Percentiles rank a stretch among this genome's conserved stretches.
Evolutionary conservation across 305 asterid genomes (phyloP).

Genomic region (Rubia balearica): DNA sequence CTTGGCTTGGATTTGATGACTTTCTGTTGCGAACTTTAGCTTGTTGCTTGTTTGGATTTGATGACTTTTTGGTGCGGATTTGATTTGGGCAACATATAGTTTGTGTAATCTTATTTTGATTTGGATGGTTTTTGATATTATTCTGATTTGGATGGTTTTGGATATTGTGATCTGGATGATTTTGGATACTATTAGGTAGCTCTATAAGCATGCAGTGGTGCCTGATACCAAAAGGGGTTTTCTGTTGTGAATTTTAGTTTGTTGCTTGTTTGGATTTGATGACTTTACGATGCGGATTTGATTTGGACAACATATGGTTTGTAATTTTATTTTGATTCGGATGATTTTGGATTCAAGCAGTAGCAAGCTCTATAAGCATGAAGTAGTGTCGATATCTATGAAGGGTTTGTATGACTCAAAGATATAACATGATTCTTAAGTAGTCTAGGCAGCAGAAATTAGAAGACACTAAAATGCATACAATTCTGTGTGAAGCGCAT

Average conservation of each 20-base stretch:
- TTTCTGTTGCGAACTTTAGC: background rate
- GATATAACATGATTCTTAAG: background rate
- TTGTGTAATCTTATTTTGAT: no score
- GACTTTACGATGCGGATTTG: background rate
- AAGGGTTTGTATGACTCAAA: background rate
- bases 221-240: no score
- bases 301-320: background rate
- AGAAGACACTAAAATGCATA: background rate
- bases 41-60: background rate
- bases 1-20: no score
- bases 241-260: no score
- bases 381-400: background rate
- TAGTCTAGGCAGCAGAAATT: background rate
- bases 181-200: no score
- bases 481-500: no score
- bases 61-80: background rate
- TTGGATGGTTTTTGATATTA: no score
- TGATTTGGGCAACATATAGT: no score
- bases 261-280: background rate
- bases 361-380: background rate
- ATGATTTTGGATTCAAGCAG: background rate
- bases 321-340: background rate
- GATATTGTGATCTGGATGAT: no score
- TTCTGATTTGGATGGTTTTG: no score
- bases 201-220: no score